These are phyloP conservation scores for Cicer arietinum DNA, from an alignment of 306 rosid species.

Conservation along the genomic window DNA sequence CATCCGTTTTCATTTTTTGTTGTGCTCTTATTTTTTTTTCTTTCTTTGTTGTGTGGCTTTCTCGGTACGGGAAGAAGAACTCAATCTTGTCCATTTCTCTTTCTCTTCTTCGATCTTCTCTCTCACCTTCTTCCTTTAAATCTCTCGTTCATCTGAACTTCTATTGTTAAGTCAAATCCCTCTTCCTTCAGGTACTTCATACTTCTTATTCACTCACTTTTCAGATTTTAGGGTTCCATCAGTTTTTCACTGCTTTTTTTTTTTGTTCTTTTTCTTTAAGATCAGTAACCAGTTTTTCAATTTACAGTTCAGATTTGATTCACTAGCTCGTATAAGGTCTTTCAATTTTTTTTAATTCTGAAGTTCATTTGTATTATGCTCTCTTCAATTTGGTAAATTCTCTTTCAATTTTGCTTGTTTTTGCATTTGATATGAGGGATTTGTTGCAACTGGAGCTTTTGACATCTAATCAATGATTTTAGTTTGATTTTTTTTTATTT, in stretches of 20 bases:
- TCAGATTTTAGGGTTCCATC: conserved; percentile 52
- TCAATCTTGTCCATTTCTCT: conserved; percentile 51
- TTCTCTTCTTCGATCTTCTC: conserved; percentile 49
- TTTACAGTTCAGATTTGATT: conserved; percentile 40
- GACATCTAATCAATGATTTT: conserved; percentile 22
- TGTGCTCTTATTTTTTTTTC: background rate
- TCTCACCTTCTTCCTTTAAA: background rate
- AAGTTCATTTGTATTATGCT: conserved; percentile 19
- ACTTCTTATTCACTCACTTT: background rate
- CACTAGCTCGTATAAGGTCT: background rate
- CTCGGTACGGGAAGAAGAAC: conserved; percentile 44
- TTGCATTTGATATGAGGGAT: conserved; percentile 1
- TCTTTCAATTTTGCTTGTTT: conserved; percentile 23
- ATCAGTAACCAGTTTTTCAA: conserved; percentile 30
- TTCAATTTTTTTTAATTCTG: background rate
- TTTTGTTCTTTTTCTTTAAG: conserved; percentile 17
- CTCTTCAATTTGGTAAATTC: background rate
- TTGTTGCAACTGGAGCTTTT: conserved; percentile 13
- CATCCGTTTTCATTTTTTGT: conserved; percentile 44
- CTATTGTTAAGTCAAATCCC: conserved; percentile 6
- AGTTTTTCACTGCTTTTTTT: conserved; percentile 1
- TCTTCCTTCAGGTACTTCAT: conserved; percentile 41
- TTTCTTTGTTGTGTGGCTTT: conserved; percentile 46
- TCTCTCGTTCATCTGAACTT: background rate
- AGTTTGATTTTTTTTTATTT: background rate